These are phyloP conservation scores for Paraphoma sp. DNA, from an alignment of 2,329 filamentous ascomycete species.

Conservation along the genomic window DNA sequence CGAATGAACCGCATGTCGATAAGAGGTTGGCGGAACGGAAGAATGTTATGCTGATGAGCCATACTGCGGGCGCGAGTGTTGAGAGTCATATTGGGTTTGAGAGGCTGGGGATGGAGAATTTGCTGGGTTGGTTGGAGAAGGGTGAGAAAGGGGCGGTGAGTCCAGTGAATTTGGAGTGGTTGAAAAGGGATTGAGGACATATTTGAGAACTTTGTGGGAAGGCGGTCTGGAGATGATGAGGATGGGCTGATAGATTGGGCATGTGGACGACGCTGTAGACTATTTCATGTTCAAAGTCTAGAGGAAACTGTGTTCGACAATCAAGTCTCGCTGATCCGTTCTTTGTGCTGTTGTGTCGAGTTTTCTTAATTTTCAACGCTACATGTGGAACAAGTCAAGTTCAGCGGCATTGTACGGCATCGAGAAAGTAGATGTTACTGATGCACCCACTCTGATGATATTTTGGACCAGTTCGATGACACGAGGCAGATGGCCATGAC, in stretches of 20 bases:
- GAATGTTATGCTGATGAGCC: constrained; percentile 67
- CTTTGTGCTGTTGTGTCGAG: no score
- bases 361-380: no score
- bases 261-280: no score
- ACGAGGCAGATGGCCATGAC: no score
- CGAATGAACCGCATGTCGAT: constrained; percentile 64
- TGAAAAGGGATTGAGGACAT: constrained; percentile 37
- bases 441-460: no score
- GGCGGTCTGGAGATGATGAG: not conserved
- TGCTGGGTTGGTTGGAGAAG: constrained; percentile 64
- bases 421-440: no score
- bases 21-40: constrained; percentile 52
- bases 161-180: constrained; percentile 67
- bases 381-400: no score
- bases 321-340: no score
- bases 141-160: constrained; percentile 60
- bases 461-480: no score
- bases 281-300: no score
- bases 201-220: not conserved
- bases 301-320: no score
- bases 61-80: constrained; percentile 71
- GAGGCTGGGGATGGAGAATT: constrained; percentile 70
- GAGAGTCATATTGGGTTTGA: constrained; percentile 73
- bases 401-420: no score
- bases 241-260: not conserved